phyloP scores from a whole-genome alignment of 352 stramenopile species.

The Halophytophthora batemanensis region DNA sequence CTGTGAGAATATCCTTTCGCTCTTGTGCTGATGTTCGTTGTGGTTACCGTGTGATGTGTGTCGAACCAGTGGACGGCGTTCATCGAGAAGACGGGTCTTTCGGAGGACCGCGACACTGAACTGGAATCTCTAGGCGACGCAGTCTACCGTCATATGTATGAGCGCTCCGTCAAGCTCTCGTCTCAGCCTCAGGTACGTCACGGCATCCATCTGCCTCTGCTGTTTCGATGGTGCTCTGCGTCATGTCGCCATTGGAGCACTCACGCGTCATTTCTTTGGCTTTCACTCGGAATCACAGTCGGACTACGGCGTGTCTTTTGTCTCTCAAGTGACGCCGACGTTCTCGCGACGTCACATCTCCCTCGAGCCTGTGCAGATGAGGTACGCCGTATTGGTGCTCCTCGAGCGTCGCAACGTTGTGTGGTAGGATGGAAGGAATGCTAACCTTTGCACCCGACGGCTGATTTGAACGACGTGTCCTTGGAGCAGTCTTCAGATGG shows the following conservation, averaged over 20 bases:
- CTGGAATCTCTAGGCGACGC: slow-evolving; percentile 67
- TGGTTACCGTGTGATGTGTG: neutral
- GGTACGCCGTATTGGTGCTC: slow-evolving; percentile 21
- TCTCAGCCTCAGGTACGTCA: slow-evolving; percentile 65
- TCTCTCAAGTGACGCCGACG: slow-evolving; percentile 50
- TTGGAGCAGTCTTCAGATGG: slow-evolving; percentile 59
- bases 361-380: slow-evolving; percentile 79
- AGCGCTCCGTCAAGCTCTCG: slow-evolving; percentile 72
- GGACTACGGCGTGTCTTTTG: slow-evolving; percentile 77
- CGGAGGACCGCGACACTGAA: slow-evolving; percentile 56
- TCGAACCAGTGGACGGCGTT: slow-evolving; percentile 59
- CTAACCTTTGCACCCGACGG: neutral
- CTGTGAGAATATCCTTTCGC: neutral
- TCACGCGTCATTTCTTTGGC: neutral
- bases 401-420: neutral
- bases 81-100: slow-evolving; percentile 50
- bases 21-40: neutral
- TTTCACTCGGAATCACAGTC: slow-evolving; percentile 39
- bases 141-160: slow-evolving; percentile 77
- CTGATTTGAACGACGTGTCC: neutral
- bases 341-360: slow-evolving; percentile 59
- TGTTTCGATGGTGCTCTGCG: neutral
- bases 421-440: neutral
- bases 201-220: neutral
- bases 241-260: neutral